These are phyloP conservation scores for Cercophora samala DNA, from an alignment of 495 filamentous ascomycete genomes.

Conservation along the genomic window DNA sequence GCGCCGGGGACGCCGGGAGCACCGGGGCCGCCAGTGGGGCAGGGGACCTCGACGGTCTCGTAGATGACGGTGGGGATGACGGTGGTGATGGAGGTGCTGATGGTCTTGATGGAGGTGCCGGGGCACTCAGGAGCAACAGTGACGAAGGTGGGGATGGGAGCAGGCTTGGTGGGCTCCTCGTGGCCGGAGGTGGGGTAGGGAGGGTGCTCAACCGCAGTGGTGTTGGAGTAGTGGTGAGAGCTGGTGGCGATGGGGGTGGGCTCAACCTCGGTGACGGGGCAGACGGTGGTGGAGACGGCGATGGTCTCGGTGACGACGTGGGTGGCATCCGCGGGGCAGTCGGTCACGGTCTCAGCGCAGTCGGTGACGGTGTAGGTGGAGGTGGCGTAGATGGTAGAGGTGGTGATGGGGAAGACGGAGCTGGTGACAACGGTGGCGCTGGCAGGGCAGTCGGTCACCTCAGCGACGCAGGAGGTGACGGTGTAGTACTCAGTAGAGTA, in stretches of 20 bases:
- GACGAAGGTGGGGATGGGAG: constrained; percentile 20
- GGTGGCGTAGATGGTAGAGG: constrained; percentile 51
- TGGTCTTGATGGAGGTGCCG: constrained; percentile 40
- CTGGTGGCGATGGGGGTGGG: constrained; percentile 20
- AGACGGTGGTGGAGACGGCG: constrained; percentile 35
- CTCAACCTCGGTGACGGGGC: constrained; percentile 27
- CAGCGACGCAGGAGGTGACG: constrained; percentile 52
- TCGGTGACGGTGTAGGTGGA: constrained; percentile 56
- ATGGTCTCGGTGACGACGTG: constrained; percentile 34
- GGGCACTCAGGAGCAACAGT: constrained; percentile 34
- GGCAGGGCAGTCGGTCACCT: constrained; percentile 55
- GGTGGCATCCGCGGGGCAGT: constrained; percentile 57
- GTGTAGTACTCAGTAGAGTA: constrained; percentile 56
- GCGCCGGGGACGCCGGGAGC: constrained; percentile 10
- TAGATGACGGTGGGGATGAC: constrained; percentile 54
- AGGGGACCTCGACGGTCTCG: constrained; percentile 45
- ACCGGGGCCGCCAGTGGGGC: constrained; percentile 31
- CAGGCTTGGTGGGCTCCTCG: constrained; percentile 20
- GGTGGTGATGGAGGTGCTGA: constrained; percentile 44
- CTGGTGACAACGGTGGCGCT: constrained; percentile 38
- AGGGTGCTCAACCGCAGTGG: constrained; percentile 16
- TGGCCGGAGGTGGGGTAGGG: constrained; percentile 31
- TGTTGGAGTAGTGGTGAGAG: constrained; percentile 21
- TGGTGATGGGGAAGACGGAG: constrained; percentile 40
- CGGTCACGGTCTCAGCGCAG: constrained; percentile 56